phyloP scores from a whole-genome alignment of 2,329 filamentous ascomycete species.

The Aspergillus uvarum region DNA sequence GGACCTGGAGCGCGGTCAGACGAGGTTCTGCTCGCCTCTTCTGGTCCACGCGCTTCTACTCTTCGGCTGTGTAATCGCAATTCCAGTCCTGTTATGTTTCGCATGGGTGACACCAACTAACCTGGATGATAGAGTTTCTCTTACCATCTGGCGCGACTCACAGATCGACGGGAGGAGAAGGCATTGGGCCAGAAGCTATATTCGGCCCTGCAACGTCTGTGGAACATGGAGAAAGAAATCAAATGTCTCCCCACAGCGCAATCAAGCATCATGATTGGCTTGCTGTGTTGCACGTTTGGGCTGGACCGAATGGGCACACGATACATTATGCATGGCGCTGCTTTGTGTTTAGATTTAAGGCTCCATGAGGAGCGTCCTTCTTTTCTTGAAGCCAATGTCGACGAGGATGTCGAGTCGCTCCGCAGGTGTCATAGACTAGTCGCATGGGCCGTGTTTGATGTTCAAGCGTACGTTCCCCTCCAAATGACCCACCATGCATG shows the following conservation, averaged over 20 bases:
- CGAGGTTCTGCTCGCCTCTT: slow-evolving; percentile 21
- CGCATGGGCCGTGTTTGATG: slow-evolving; percentile 25
- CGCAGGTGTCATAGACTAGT: slow-evolving; percentile 21
- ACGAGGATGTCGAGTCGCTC: slow-evolving; percentile 6
- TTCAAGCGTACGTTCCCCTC: slow-evolving; percentile 19
- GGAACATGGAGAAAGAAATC: slow-evolving; percentile 17
- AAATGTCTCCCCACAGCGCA: slow-evolving; percentile 19
- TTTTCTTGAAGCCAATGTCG: slow-evolving; percentile 12
- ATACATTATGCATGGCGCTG: slow-evolving; percentile 24
- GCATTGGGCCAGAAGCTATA: slow-evolving; percentile 22
- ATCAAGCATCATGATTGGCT: slow-evolving; percentile 24
- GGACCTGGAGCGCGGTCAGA: slow-evolving; percentile 19
- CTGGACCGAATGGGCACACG: slow-evolving; percentile 24
- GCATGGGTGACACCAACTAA: slow-evolving; percentile 1
- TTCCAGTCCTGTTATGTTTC: not conserved
- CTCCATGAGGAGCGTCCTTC: slow-evolving; percentile 12
- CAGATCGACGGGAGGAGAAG: slow-evolving; percentile 25
- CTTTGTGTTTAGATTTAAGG: slow-evolving; percentile 10
- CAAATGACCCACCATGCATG: not conserved
- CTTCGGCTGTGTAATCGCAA: slow-evolving; percentile 23
- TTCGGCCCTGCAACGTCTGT: slow-evolving; percentile 21
- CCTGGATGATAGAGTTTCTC: slow-evolving; percentile 22
- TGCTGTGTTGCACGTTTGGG: slow-evolving; percentile 27
- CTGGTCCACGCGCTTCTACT: slow-evolving; percentile 23
- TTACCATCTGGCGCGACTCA: slow-evolving; percentile 23